phyloP scores from a whole-genome alignment of 2,329 filamentous ascomycete species.

The Aureobasidium lini region DNA sequence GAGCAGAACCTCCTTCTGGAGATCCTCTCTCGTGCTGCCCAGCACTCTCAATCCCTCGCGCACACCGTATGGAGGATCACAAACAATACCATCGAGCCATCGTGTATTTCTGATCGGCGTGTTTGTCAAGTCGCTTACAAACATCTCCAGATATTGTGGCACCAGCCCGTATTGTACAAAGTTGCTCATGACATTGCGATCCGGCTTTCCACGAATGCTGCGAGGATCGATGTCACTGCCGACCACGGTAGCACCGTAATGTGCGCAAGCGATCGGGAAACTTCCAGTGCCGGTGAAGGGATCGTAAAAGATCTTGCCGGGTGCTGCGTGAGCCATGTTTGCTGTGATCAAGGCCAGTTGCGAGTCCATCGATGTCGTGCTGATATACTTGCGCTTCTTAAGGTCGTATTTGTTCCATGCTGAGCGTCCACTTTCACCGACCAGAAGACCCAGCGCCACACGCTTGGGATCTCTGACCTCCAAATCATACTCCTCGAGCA shows the following conservation, averaged over 20 bases:
- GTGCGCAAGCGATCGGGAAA: conserved; percentile 81
- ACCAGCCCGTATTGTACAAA: conserved; percentile 72
- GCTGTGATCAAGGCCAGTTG: conserved; percentile 87
- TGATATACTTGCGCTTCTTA: conserved; percentile 90
- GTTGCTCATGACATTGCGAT: conserved; percentile 56
- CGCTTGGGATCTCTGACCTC: conserved; percentile 48
- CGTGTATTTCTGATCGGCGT: conserved; percentile 35
- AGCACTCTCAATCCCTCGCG: conserved; percentile 85
- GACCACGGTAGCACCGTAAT: conserved; percentile 77
- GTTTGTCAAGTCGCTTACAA: conserved; percentile 16
- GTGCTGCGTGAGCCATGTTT: conserved; percentile 75
- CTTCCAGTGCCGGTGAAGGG: conserved; percentile 94
- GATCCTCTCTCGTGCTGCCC: conserved; percentile 57
- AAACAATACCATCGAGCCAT: conserved; percentile 83
- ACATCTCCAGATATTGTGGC: conserved; percentile 52
- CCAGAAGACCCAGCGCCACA: conserved; percentile 64
- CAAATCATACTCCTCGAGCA: conserved; percentile 72
- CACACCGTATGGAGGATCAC: conserved; percentile 93
- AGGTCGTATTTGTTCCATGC: conserved; percentile 70
- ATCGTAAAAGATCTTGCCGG: conserved; percentile 84
- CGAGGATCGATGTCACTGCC: conserved; percentile 93
- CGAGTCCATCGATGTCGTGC: conserved; percentile 94
- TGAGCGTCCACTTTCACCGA: conserved; percentile 61
- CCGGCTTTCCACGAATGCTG: conserved; percentile 64
- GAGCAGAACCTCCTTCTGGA: conserved; percentile 48